Conservation (phyloP, 768 basidiomycete genomes). For the Boletus barrowsii region DNA sequence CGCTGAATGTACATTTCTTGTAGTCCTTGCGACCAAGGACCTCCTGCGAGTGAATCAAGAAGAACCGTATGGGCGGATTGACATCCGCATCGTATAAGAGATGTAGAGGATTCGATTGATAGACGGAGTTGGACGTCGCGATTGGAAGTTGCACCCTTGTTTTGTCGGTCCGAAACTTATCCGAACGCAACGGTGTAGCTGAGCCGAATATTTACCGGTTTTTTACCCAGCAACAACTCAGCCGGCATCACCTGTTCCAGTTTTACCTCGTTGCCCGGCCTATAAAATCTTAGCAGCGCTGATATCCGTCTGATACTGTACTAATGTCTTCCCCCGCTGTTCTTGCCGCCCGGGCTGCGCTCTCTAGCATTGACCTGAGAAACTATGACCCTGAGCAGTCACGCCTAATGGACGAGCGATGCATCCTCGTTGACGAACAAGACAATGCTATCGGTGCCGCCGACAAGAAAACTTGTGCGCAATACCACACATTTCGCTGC, state of each 20-base stretch:
- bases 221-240: not conserved
- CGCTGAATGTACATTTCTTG: not conserved
- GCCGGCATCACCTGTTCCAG: not conserved
- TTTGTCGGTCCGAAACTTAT: constrained; percentile 6
- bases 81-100: constrained; percentile 37
- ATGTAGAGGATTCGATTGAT: not conserved
- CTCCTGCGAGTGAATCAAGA: constrained; percentile 60
- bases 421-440: constrained; percentile 87
- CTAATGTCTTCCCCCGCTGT: constrained; percentile 60
- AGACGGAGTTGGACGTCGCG: not conserved
- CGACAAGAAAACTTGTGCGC: constrained; percentile 94
- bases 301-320: constrained; percentile 6
- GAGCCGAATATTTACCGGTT: not conserved
- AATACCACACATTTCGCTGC: constrained; percentile 11
- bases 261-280: not conserved
- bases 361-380: constrained; percentile 74
- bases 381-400: constrained; percentile 92
- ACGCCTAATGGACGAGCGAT: constrained; percentile 92
- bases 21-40: constrained; percentile 78
- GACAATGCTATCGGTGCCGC: constrained; percentile 81
- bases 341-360: constrained; percentile 56
- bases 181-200: not conserved
- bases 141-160: not conserved
- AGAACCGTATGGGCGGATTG: constrained; percentile 55
- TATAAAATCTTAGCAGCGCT: constrained; percentile 5